phyloP scores from a whole-genome alignment of 2,329 filamentous ascomycete species.

The Cyanodermella asteris region DNA sequence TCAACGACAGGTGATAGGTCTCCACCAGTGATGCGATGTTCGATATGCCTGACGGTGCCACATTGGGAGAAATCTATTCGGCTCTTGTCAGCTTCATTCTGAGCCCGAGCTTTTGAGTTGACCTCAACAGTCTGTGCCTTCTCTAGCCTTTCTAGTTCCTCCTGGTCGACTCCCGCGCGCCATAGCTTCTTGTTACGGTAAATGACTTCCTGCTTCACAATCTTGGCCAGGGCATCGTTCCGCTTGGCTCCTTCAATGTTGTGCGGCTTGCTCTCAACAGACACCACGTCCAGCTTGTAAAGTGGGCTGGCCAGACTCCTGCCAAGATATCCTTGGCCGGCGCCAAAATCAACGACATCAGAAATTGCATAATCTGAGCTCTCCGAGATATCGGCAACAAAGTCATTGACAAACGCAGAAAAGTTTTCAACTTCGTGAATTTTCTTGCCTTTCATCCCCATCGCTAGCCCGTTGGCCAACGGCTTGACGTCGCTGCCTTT shows the following conservation, averaged over 20 bases:
- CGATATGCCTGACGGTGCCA: conserved; percentile 58
- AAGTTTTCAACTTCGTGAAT: conserved; percentile 84
- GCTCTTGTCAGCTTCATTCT: conserved; percentile 11
- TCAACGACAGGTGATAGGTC: conserved; percentile 46
- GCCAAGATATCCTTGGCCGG: conserved; percentile 89
- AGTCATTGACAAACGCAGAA: conserved; percentile 56
- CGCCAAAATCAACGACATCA: conserved; percentile 88
- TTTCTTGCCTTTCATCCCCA: conserved; percentile 95
- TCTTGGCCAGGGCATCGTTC: conserved; percentile 62
- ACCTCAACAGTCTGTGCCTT: conserved; percentile 6
- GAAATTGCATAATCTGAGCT: conserved; percentile 32
- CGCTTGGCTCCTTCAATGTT: conserved; percentile 71
- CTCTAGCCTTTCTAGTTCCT: conserved; percentile 1
- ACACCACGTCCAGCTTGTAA: conserved; percentile 71
- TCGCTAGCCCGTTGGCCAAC: conserved; percentile 25
- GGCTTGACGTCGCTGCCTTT: conserved; percentile 8
- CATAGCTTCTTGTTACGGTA: conserved; percentile 58
- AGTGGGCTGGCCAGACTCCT: conserved; percentile 65
- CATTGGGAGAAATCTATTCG: no score
- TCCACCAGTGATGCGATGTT: conserved; percentile 51
- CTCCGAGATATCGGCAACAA: conserved; percentile 33
- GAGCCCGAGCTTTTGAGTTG: conserved; percentile 5
- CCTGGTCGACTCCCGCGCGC: conserved; percentile 8
- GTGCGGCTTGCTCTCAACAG: conserved; percentile 67
- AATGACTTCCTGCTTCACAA: conserved; percentile 50